phyloP scores from a whole-genome alignment of 2,329 filamentous ascomycete species.

The Setomelanomma holmii region DNA sequence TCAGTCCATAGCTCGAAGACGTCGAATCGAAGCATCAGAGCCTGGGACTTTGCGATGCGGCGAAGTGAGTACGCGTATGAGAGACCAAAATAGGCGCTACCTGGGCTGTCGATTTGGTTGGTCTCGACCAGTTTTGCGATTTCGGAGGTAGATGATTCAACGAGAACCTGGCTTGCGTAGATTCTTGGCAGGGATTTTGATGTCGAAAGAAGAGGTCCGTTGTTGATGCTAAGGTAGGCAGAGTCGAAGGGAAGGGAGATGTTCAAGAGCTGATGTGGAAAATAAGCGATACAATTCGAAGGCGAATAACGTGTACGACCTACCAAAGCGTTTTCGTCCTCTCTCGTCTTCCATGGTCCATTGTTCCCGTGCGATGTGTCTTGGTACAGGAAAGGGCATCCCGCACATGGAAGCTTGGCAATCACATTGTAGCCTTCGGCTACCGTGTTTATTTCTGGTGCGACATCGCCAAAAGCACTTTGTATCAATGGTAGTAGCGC shows the following conservation, averaged over 20 bases:
- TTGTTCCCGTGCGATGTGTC: constrained; percentile 34
- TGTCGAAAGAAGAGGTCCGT: constrained; percentile 24
- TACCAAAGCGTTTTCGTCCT: constrained; percentile 40
- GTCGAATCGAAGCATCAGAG: constrained; percentile 40
- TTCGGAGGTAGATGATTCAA: constrained; percentile 23
- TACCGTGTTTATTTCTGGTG: constrained; percentile 41
- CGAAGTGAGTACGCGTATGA: constrained; percentile 38
- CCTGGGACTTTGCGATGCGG: constrained; percentile 19
- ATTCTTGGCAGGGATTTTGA: constrained; percentile 30
- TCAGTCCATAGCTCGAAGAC: constrained; percentile 32
- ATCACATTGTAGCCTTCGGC: constrained; percentile 41
- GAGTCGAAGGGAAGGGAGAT: constrained; percentile 39
- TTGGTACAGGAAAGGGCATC: constrained; percentile 42
- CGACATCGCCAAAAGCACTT: constrained; percentile 20
- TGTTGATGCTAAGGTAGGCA: constrained; percentile 35
- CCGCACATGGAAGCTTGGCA: constrained; percentile 42
- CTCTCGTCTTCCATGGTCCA: constrained; percentile 31
- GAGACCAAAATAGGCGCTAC: constrained; percentile 34
- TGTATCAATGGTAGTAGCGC: constrained; percentile 4
- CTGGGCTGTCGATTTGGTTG: constrained; percentile 30
- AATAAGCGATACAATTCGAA: constrained; percentile 1
- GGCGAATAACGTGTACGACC: background rate
- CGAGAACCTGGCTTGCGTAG: constrained; percentile 38
- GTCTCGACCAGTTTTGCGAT: constrained; percentile 22
- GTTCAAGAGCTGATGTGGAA: constrained; percentile 33